Conservation (phyloP, 768 basidiomycete genomes). For the Leccinum variicolor region DNA sequence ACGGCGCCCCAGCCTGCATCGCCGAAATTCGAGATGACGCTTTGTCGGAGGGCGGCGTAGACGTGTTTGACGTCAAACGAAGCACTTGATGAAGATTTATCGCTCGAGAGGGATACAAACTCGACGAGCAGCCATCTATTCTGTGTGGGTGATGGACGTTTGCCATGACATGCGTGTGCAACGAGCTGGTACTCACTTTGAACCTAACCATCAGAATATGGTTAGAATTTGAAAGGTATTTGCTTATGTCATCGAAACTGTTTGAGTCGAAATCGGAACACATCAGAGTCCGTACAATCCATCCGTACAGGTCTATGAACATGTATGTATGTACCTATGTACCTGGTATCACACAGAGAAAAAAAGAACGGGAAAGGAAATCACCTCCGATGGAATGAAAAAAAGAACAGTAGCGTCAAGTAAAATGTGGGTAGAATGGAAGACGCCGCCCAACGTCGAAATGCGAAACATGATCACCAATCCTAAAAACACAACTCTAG, state of each 20-base stretch:
- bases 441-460: not conserved
- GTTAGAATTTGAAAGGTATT: slow-evolving; percentile 16
- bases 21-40: too few relatives aligned
- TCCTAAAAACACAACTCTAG: not conserved
- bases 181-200: slow-evolving; percentile 41
- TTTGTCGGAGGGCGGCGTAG: slow-evolving; percentile 41
- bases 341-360: slow-evolving; percentile 6
- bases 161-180: not conserved
- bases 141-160: slow-evolving; percentile 35
- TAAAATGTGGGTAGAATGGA: too few relatives aligned
- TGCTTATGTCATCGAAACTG: slow-evolving; percentile 14
- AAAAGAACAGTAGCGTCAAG: not conserved
- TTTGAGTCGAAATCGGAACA: too few relatives aligned
- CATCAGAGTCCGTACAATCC: not conserved
- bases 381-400: not conserved
- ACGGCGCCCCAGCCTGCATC: too few relatives aligned
- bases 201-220: slow-evolving; percentile 45
- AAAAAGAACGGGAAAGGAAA: not conserved
- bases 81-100: slow-evolving; percentile 1
- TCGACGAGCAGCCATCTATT: slow-evolving; percentile 90
- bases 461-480: not conserved
- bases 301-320: slow-evolving; percentile 1
- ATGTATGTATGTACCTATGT: not conserved
- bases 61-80: slow-evolving; percentile 59
- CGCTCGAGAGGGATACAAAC: slow-evolving; percentile 51